Evolutionary conservation across 257 asterid genomes (phyloP).

Genomic region (Nicotiana tomentosiformis): DNA sequence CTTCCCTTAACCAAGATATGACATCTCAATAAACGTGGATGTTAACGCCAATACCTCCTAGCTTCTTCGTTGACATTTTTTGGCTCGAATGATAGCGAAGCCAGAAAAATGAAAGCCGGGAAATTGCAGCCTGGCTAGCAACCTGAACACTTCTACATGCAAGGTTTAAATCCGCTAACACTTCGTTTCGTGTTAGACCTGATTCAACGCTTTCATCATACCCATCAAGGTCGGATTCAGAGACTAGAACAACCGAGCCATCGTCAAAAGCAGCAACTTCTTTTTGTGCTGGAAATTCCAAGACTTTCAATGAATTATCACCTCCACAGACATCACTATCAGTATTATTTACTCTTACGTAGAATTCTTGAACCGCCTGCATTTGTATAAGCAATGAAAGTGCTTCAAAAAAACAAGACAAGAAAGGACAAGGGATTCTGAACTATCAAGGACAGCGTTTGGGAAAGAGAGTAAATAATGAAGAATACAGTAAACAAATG

Average conservation of each 20-base stretch:
- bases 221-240: constrained; percentile 85
- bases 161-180: constrained; percentile 34
- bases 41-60: constrained; percentile 40
- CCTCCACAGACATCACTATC: not conserved
- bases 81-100: constrained; percentile 45
- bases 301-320: constrained; percentile 10
- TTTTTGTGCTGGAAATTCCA: constrained; percentile 16
- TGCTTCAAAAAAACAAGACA: not conserved
- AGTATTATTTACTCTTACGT: constrained; percentile 34
- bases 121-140: constrained; percentile 63
- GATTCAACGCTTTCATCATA: constrained; percentile 46
- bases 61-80: constrained; percentile 44
- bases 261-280: constrained; percentile 54
- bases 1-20: not conserved
- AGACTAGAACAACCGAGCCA: constrained; percentile 57
- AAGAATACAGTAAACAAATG: not conserved
- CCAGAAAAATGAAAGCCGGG: constrained; percentile 71
- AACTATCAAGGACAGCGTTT: not conserved
- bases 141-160: constrained; percentile 64
- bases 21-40: constrained; percentile 54
- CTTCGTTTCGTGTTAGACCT: constrained; percentile 14
- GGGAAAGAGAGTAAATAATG: not conserved
- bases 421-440: not conserved
- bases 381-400: constrained; percentile 8
- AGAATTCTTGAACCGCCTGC: constrained; percentile 78